Base-by-base conservation (phyloP, 164 flowering plant genomes). In the Stephania japonica region DNA sequence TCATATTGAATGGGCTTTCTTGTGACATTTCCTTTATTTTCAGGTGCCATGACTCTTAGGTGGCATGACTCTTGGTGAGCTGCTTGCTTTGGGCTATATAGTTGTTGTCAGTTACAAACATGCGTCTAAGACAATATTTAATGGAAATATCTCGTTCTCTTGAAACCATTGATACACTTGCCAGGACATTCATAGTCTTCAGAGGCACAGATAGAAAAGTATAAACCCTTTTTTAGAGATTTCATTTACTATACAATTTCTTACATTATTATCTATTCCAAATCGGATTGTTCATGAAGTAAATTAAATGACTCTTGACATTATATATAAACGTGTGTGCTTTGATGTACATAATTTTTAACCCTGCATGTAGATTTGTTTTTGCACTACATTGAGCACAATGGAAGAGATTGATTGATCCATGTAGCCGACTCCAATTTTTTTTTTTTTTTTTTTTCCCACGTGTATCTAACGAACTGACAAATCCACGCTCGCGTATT, bases 81-180 rank as follows among this genome's bases (percentile, higher is more conserved):
- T 96, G 77, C 88, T 96, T 73, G 93, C 85, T 73, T 83, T 96
- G 85, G 99, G 95, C 9, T 96, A 96, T 80, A 86, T 61, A 72
- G 97, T 96, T 75, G 98, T 93, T 27, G 92, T 93, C 49, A 93
- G 99, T 84, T 93, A 93, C 73, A 96, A 96, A 67, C 87, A 97
- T 66, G 90, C 94, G 79, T 93, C 99, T 65, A 80, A 84, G 38
- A 85, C 90, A 32, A 84, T 91, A 65, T 76, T 56, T 71, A 76
- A 73, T 75, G 94, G 93, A 65, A 85, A 85, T 75, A 77, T 91
- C 44, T 90, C 99, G 44, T 92, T 92, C 98, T 18, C 78, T 85
- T 79, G 99, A 96, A 84, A 88, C 87, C 23, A 96, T 96, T 84
- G 99, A 93, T 78, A 81, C 88, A 69, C 93, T 93, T 72, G 91